Evolutionary conservation across 345 rosid species (phyloP).

Genomic region (Acer campestre): DNA sequence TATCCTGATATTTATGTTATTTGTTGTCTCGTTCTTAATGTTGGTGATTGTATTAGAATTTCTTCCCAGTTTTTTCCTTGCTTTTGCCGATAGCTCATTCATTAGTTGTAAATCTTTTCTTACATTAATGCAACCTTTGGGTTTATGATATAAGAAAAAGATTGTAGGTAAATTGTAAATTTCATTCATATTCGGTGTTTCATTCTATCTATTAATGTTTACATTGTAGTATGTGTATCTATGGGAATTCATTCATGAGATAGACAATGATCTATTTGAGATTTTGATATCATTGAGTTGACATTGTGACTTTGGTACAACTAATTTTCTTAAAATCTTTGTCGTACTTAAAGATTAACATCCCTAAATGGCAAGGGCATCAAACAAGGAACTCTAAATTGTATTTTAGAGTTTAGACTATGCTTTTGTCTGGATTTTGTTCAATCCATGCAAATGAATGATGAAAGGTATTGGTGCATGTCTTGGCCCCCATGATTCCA

Average conservation of each 20-base stretch:
- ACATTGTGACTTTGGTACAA: neutral
- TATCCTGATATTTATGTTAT: neutral
- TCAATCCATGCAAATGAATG: slow-evolving; percentile 4
- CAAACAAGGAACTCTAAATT: neutral
- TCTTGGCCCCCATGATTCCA: neutral
- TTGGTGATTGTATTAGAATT: neutral
- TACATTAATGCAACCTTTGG: neutral
- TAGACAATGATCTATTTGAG: neutral
- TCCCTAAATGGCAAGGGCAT: neutral
- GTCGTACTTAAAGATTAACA: neutral
- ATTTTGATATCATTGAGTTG: slow-evolving; percentile 8
- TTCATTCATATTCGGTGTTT: neutral
- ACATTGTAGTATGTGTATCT: neutral
- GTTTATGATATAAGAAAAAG: neutral
- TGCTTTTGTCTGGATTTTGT: neutral
- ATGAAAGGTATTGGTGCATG: neutral
- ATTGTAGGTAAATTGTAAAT: neutral
- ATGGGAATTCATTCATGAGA: neutral
- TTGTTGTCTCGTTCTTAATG: neutral
- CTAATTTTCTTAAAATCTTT: neutral
- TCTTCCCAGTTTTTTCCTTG: neutral
- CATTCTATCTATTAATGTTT: neutral
- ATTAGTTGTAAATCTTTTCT: neutral
- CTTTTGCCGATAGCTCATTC: neutral
- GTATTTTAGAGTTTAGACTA: neutral